phyloP scores from a whole-genome alignment of 306 rosid genomes.

The Vigna nakashimae region DNA sequence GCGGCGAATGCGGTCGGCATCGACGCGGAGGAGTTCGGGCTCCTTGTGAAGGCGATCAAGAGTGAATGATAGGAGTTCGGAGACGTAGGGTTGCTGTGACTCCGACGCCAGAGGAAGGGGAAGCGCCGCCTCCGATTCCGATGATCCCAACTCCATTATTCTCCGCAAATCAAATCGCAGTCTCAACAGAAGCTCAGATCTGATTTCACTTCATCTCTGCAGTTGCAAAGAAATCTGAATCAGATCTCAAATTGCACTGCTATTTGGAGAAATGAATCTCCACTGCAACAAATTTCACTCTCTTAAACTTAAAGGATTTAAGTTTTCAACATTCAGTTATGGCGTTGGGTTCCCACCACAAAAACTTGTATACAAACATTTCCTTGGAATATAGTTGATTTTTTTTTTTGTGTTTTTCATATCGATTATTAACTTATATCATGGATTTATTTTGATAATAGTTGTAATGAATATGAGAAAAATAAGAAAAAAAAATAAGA shows the following conservation, averaged over 20 bases:
- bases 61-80: conserved; percentile 96
- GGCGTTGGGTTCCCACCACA: too few relatives aligned
- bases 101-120: conserved; percentile 80
- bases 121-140: conserved; percentile 55
- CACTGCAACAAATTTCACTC: too few relatives aligned
- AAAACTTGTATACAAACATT: too few relatives aligned
- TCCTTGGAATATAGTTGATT: too few relatives aligned
- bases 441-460: too few relatives aligned
- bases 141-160: conserved; percentile 47
- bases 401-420: too few relatives aligned
- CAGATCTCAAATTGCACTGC: not conserved
- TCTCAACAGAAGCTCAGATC: not conserved
- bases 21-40: conserved; percentile 98
- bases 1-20: conserved; percentile 95
- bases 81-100: conserved; percentile 92
- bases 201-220: not conserved
- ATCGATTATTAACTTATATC: too few relatives aligned
- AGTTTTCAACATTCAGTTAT: not conserved
- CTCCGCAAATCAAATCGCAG: not conserved
- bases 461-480: too few relatives aligned
- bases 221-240: too few relatives aligned
- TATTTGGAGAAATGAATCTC: too few relatives aligned
- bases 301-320: not conserved
- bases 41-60: conserved; percentile 99
- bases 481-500: too few relatives aligned